phyloP scores from a whole-genome alignment of 495 filamentous ascomycete species.

The Tuber umbilicatum region DNA sequence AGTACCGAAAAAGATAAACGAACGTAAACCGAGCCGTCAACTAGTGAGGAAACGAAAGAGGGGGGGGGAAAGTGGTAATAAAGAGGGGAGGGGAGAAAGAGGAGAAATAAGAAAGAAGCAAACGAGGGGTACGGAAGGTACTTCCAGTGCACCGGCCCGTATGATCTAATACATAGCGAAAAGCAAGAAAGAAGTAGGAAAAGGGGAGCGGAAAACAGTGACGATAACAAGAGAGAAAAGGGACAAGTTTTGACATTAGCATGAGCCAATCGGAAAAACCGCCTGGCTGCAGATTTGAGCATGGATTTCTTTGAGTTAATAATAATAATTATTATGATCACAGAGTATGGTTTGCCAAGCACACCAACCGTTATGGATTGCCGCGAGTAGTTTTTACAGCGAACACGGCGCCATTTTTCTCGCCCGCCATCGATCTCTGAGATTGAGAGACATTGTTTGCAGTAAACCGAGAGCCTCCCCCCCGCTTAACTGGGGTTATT shows the following conservation, averaged over 20 bases:
- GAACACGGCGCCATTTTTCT: not conserved
- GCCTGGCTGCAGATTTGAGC: not conserved
- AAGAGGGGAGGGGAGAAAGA: slow-evolving; percentile 9
- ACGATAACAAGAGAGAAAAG: not conserved
- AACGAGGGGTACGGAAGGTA: slow-evolving; percentile 13
- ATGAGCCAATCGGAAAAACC: not conserved
- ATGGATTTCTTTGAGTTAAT: not conserved
- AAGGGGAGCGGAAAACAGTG: slow-evolving; percentile 12
- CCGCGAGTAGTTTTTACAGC: not conserved
- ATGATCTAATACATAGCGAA: not conserved
- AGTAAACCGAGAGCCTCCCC: not conserved
- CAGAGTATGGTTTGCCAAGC: not conserved
- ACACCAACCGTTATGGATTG: not conserved
- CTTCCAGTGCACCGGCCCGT: not conserved
- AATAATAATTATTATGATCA: no score
- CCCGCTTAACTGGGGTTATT: not conserved
- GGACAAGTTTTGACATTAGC: not conserved
- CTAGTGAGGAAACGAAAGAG: slow-evolving; percentile 15
- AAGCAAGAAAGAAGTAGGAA: slow-evolving; percentile 14
- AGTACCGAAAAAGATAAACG: slow-evolving; percentile 21
- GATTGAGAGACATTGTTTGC: not conserved
- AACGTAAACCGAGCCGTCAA: slow-evolving; percentile 7
- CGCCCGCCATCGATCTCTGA: not conserved
- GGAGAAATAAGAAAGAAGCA: not conserved
- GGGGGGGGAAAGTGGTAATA: slow-evolving; percentile 19